Base-by-base conservation (phyloP, 352 stramenopile species). In the Pythium volutum region DNA sequence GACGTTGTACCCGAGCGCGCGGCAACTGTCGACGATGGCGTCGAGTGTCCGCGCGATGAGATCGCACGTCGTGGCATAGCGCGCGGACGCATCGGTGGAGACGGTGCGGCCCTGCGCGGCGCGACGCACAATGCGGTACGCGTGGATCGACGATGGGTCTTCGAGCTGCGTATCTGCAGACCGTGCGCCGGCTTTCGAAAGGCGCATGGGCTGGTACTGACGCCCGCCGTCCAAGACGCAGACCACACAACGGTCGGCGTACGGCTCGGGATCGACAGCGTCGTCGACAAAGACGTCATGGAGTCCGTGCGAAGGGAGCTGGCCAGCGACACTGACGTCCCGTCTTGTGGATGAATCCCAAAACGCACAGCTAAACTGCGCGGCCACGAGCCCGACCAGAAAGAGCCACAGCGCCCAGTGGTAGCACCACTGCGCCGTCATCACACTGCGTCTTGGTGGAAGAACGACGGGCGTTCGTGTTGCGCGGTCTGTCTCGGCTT, bases 1-100 rank as follows among this genome's bases (percentile, higher is more conserved):
- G 33, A 72, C 60, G 20, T 75, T 67, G 47, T 72, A 78, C 2
- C 68, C 71, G 8, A 78, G 49, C 14, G 49, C 41, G 9, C 10
- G 7, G 38, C 68, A 73, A 31, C 61, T 75, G 20, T 61, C 64
- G n/a, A 73, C 14, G 16, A 75, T 67, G 11, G 51, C 64, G 33
- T 75, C 64, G 14, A 73, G 36, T 6, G 59, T 70, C 27, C 59
- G 69, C 0, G 68, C 68, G 4, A 72, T 50, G 3, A 62, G 20
- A 22, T 70, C 56, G 43, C 64, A 75, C 14, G 43, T 36, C 14
- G n/a, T 39, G 1, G 39, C 4, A 18, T 50, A 66, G 3, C 22
- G 50, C 6, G 22, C 22, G 12, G 45, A 4, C 3, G 33, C 29
- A 3, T 52, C 49, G 26, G 12, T 18, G 22, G 9, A 33, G 29